phyloP scores from a whole-genome alignment of 1,139 yeast species.

The Magnusiomyces magnusii region DNA sequence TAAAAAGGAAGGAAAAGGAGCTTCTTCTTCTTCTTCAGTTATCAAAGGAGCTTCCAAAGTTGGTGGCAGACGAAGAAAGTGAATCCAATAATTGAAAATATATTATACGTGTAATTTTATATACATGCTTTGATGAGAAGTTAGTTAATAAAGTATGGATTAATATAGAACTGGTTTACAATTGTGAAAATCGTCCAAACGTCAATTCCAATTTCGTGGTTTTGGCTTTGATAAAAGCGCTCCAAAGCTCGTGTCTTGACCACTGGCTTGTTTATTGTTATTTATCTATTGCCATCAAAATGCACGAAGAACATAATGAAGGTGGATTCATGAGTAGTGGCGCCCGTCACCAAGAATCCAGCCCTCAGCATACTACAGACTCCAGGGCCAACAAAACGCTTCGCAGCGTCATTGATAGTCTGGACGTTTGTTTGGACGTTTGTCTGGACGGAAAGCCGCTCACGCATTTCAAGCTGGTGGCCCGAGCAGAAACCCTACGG shows the following conservation, averaged over 20 bases:
- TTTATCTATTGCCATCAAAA: too few relatives aligned
- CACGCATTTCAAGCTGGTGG: neutral
- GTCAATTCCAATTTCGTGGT: too few relatives aligned
- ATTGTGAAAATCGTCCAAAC: too few relatives aligned
- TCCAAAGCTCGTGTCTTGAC: neutral
- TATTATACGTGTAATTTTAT: neutral
- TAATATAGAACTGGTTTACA: too few relatives aligned
- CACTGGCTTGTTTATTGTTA: too few relatives aligned
- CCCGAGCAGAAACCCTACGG: neutral
- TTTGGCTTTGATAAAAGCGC: too few relatives aligned
- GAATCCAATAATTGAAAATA: neutral
- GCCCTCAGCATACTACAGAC: neutral
- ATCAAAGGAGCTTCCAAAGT: conserved; percentile 25
- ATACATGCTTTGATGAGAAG: neutral
- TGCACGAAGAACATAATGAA: neutral
- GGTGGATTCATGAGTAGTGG: neutral
- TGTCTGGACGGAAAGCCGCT: neutral
- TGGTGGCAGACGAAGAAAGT: conserved; percentile 24
- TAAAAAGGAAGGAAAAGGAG: neutral
- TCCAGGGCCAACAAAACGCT: neutral
- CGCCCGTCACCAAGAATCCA: too few relatives aligned
- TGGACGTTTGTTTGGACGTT: neutral
- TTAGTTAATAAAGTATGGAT: too few relatives aligned
- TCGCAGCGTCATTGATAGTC: neutral
- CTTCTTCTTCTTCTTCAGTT: conserved; percentile 4